Evolutionary conservation across 192 early-diverging fungal species (phyloP), one percentile per base, ranked within the genome.

Genomic region (Radiomyces spectabilis): DNA sequence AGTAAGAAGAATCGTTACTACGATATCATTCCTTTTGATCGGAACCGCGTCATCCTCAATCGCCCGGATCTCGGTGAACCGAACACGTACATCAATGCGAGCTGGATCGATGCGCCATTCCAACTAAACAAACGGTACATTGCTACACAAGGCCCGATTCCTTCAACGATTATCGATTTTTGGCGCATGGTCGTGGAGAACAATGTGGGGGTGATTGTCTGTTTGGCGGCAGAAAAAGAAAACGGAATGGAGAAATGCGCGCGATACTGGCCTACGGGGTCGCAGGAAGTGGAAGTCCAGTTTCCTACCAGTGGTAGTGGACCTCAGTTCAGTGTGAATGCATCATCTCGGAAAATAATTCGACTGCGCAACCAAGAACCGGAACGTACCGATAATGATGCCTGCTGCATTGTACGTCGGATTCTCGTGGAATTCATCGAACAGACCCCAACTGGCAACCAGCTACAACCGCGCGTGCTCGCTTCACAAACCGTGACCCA

Each of bases 121-220:
- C 65, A 61, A 1, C 68, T 79, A 27, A 51, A 59, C 8, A 13
- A 66, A 8, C 63, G 59, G 15, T 98, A 93, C 55, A 96, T 98
- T 66, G 84, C 86, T 0, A 81, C 89, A 8, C 95, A 98, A 60
- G 95, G 92, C 0, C 95, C 95, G 6, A 57, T 94, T 35, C 76
- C 73, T 0, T 66, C 71, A 9, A 95, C 93, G 0, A 66, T 83
- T 21, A 52, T 67, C 24, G 91, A 90, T 49, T 96, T 98, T 65
- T 98, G 95, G 95, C 74, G 75, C 57, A 92, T 95, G 91, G 72
- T 89, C 4, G 79, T 80, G 75, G 89, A 98, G 60, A 84, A 94
- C 32, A 56, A 76, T 27, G 61, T 74, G 2, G 56, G 68, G 2
- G 82, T 98, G 5, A 82, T 98, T 53, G 91, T 95, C 1, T 93